Evolutionary conservation across 176 grass and related monocot species (phyloP).

Genomic region (Oryza rufipogon): DNA sequence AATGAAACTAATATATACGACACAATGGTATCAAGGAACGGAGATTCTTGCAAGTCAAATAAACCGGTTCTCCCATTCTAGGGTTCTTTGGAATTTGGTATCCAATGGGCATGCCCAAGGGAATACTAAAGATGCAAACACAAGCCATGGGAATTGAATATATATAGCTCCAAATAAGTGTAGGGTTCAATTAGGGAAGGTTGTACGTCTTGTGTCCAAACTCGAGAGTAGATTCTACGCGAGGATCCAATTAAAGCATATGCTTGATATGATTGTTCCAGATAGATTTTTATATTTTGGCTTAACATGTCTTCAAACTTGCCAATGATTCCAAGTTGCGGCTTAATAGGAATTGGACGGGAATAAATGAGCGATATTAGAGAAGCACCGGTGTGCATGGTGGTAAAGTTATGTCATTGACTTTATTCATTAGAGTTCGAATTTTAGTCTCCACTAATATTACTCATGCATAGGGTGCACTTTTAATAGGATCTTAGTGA

Average conservation of each 20-base stretch:
- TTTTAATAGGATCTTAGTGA: no score
- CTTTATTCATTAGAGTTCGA: no score
- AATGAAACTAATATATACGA: neutral
- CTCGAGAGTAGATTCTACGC: neutral
- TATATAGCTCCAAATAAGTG: neutral
- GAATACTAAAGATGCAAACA: neutral
- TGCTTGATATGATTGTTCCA: neutral
- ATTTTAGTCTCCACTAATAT: no score
- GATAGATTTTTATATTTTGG: neutral
- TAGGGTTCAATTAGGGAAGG: neutral
- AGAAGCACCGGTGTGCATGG: no score
- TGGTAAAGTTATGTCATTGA: no score
- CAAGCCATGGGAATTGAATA: neutral
- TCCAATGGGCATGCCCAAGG: neutral
- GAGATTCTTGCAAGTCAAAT: slow-evolving; percentile 4
- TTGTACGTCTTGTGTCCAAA: neutral
- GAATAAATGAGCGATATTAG: no score
- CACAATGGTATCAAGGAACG: slow-evolving; percentile 2
- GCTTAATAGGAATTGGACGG: no score
- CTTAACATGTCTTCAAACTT: neutral
- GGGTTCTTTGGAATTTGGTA: neutral
- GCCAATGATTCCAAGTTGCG: neutral
- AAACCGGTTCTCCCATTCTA: neutral
- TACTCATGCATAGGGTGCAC: no score
- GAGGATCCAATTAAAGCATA: neutral